Conservation (phyloP, 2,329 filamentous ascomycete species). For the Talaromyces islandicus region DNA sequence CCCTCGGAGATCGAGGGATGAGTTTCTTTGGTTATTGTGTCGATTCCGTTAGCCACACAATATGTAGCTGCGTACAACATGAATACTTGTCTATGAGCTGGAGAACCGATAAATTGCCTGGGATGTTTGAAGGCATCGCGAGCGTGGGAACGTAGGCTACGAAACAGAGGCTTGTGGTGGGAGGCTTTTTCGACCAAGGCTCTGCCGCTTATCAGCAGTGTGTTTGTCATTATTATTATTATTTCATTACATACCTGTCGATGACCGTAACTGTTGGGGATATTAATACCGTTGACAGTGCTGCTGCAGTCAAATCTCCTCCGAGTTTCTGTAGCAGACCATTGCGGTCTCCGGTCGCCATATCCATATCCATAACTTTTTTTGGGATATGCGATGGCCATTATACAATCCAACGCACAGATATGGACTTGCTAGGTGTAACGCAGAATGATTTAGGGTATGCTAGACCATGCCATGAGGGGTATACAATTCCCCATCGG, state of each 20-base stretch:
- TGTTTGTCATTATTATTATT: not conserved
- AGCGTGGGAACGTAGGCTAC: not conserved
- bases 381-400: not conserved
- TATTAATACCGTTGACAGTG: not conserved
- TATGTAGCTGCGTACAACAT: not conserved
- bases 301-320: not conserved
- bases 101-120: not conserved
- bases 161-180: not conserved
- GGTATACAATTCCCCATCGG: not conserved
- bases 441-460: not conserved
- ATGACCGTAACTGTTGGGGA: not conserved
- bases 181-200: not conserved
- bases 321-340: not conserved
- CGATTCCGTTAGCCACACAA: not conserved
- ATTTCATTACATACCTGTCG: not conserved
- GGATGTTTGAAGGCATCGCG: not conserved
- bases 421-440: not conserved
- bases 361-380: not conserved
- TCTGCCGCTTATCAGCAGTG: conserved; percentile 15
- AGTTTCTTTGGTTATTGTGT: not conserved
- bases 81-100: not conserved
- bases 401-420: not conserved
- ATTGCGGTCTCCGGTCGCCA: not conserved
- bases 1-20: not conserved
- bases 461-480: not conserved